Conservation (phyloP, 164 flowering plant genomes). For the Pachysandra terminalis region DNA sequence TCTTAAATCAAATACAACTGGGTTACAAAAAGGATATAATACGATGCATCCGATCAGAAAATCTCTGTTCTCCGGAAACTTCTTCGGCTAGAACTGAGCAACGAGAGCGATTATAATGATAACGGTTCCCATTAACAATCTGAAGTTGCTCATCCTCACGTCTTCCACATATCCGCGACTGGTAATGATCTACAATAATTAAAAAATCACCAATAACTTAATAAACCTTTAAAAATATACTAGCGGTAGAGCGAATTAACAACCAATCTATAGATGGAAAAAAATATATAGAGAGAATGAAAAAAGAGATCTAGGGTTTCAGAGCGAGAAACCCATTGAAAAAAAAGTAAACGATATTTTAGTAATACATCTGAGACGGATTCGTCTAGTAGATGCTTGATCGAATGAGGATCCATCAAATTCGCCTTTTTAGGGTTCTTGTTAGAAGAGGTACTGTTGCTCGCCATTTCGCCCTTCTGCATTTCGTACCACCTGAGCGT, state of each 20-base stretch:
- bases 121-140: constrained; percentile 57
- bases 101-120: constrained; percentile 72
- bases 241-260: neutral
- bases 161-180: constrained; percentile 74
- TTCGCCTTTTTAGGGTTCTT: constrained; percentile 76
- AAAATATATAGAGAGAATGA: neutral
- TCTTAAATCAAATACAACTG: neutral
- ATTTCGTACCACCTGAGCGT: neutral
- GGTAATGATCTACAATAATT: constrained; percentile 53
- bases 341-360: neutral
- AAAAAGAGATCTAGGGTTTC: constrained; percentile 15
- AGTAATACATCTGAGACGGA: constrained; percentile 72
- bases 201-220: neutral
- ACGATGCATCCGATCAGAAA: constrained; percentile 75
- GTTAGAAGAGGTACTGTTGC: constrained; percentile 5
- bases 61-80: constrained; percentile 79
- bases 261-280: neutral
- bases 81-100: constrained; percentile 92
- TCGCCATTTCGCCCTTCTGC: constrained; percentile 22
- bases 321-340: neutral
- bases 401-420: constrained; percentile 75
- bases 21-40: constrained; percentile 70
- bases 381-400: constrained; percentile 90
- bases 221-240: neutral
- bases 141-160: constrained; percentile 73